Percentiles rank a stretch among this genome's conserved stretches.
Evolutionary conservation across 129 eudicot genomes (phyloP).

Genomic region (Arctium lappa): DNA sequence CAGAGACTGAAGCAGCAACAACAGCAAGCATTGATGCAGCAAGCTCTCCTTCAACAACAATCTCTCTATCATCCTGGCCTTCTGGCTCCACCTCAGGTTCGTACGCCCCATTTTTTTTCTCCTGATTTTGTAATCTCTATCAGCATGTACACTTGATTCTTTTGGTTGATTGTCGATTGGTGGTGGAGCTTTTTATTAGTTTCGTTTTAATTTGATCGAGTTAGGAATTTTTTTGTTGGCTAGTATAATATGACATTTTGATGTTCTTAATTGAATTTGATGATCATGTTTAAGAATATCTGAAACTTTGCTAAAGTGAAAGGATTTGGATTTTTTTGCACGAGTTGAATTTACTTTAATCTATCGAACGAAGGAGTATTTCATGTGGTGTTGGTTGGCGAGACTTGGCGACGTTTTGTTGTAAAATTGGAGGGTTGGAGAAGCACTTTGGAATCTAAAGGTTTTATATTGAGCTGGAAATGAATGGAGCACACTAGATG

Average conservation of each 20-base stretch:
- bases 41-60: conserved; percentile 68
- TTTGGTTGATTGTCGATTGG: neutral
- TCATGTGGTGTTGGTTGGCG: neutral
- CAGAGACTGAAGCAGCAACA: conserved; percentile 62
- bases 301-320: neutral
- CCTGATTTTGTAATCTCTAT: neutral
- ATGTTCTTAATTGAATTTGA: neutral
- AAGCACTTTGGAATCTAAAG: neutral
- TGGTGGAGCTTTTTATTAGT: neutral
- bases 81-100: conserved; percentile 69
- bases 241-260: neutral
- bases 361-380: neutral
- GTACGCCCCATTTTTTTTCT: neutral
- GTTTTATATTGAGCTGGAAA: neutral
- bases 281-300: neutral
- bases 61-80: conserved; percentile 69
- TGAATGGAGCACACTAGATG: neutral
- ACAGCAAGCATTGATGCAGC: conserved; percentile 71
- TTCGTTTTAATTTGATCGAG: neutral
- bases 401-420: neutral
- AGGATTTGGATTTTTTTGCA: neutral
- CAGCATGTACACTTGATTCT: neutral
- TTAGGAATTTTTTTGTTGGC: neutral
- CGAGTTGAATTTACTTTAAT: neutral
- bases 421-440: neutral